These are phyloP conservation scores for Agastache rugosa DNA, from an alignment of 257 asterid genomes.

Conservation along the genomic window DNA sequence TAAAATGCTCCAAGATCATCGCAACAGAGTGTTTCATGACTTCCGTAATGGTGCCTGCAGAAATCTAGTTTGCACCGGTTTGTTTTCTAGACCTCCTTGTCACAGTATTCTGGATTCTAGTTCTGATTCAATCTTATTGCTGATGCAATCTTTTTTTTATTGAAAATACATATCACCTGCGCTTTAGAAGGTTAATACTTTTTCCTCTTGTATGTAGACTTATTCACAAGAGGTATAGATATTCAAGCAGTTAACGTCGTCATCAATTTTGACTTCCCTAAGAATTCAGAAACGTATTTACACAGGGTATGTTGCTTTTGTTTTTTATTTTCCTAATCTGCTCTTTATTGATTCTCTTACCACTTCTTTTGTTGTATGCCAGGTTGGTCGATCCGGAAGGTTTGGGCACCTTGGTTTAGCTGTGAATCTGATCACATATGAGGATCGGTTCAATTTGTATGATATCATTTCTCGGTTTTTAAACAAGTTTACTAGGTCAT, in stretches of 20 bases:
- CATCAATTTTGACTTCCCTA: constrained; percentile 84
- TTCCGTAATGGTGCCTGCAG: constrained; percentile 97
- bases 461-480: constrained; percentile 28
- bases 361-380: constrained; percentile 17
- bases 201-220: constrained; percentile 50
- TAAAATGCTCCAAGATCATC: constrained; percentile 95
- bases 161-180: not conserved
- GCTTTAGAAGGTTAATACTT: constrained; percentile 10
- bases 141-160: not conserved
- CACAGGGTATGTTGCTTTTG: constrained; percentile 64
- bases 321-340: not conserved
- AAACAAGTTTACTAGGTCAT: constrained; percentile 12
- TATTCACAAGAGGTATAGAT: constrained; percentile 85
- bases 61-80: constrained; percentile 94
- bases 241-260: constrained; percentile 89
- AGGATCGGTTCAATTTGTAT: constrained; percentile 82
- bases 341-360: constrained; percentile 8
- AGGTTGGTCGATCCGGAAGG: constrained; percentile 90
- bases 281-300: constrained; percentile 77
- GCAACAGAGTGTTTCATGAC: constrained; percentile 91
- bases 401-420: constrained; percentile 88
- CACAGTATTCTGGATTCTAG: constrained; percentile 14
- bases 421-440: constrained; percentile 75
- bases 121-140: not conserved
- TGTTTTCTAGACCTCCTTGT: constrained; percentile 25